A percentile compares a stretch with the other conserved stretches of the same genome.
phyloP scores from a whole-genome alignment of 805 yeast genomes.

The Myxozyma melibiosi region DNA sequence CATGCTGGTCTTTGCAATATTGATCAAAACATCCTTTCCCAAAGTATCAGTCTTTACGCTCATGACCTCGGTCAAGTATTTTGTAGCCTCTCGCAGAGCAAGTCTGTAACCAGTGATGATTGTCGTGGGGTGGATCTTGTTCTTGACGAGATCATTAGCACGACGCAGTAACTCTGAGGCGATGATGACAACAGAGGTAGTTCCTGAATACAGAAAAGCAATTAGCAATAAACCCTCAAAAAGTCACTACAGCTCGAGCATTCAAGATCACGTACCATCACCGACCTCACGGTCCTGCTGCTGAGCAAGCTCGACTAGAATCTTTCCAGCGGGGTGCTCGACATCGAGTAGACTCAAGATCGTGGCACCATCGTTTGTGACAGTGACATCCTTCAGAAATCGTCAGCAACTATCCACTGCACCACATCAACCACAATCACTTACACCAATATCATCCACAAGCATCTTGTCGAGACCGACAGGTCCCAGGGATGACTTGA shows the following conservation, averaged over 20 bases:
- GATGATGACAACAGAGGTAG: conserved; percentile 94
- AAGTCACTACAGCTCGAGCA: too few relatives aligned
- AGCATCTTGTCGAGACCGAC: conserved; percentile 98
- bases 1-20: conserved; percentile 97
- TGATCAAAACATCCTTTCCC: conserved; percentile 79
- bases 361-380: conserved; percentile 98
- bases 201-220: conserved; percentile 41
- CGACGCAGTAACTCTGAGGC: conserved; percentile 90
- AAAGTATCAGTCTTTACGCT: conserved; percentile 76
- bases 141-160: conserved; percentile 90
- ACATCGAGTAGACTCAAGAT: conserved; percentile 87
- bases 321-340: conserved; percentile 98
- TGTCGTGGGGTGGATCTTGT: conserved; percentile 96
- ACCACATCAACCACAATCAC: not conserved
- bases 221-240: too few relatives aligned
- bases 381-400: conserved; percentile 71
- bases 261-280: conserved; percentile 72
- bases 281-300: conserved; percentile 99
- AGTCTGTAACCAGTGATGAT: conserved; percentile 95
- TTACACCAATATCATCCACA: conserved; percentile 90
- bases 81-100: conserved; percentile 86
- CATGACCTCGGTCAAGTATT: conserved; percentile 81
- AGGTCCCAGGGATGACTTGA: conserved; percentile 94
- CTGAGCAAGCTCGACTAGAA: conserved; percentile 93
- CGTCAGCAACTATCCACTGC: not conserved